A percentile compares a stretch with the other conserved stretches of the same genome.
Conservation (phyloP, 2,329 filamentous ascomycete species). For the Trichophyton mentagrophytes region DNA sequence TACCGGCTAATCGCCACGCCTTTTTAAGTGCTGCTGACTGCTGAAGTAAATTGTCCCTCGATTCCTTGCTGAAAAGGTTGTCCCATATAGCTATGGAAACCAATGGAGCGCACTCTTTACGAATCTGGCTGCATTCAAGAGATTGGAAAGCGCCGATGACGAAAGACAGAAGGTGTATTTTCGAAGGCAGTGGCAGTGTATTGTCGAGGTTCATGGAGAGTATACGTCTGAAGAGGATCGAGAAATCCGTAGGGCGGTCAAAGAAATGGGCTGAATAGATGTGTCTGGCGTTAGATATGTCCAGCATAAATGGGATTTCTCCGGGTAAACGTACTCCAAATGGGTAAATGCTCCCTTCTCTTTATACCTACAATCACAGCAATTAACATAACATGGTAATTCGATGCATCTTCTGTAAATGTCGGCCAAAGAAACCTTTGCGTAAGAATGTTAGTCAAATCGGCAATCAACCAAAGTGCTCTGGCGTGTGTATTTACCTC, state of each 20-base stretch:
- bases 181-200: conserved; percentile 52
- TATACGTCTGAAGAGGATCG: conserved; percentile 74
- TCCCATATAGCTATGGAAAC: conserved; percentile 96
- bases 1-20: conserved; percentile 75
- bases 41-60: conserved; percentile 60
- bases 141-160: conserved; percentile 88
- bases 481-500: conserved; percentile 38
- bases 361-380: conserved; percentile 80
- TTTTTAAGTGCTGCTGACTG: conserved; percentile 66
- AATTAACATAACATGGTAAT: conserved; percentile 80
- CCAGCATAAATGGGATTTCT: conserved; percentile 3
- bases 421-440: conserved; percentile 74
- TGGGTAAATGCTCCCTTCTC: conserved; percentile 69
- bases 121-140: conserved; percentile 72
- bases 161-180: conserved; percentile 76
- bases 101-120: conserved; percentile 90
- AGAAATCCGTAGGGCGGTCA: conserved; percentile 68
- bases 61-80: conserved; percentile 66
- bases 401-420: conserved; percentile 76
- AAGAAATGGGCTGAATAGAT: conserved; percentile 53
- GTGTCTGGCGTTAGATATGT: conserved; percentile 21
- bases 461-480: background rate
- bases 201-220: conserved; percentile 72
- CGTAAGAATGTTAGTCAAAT: conserved; percentile 16
- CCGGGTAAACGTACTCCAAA: conserved; percentile 52